These are phyloP conservation scores for Saxophila tyrrhenica DNA, from an alignment of 495 filamentous ascomycete genomes.

Conservation along the genomic window DNA sequence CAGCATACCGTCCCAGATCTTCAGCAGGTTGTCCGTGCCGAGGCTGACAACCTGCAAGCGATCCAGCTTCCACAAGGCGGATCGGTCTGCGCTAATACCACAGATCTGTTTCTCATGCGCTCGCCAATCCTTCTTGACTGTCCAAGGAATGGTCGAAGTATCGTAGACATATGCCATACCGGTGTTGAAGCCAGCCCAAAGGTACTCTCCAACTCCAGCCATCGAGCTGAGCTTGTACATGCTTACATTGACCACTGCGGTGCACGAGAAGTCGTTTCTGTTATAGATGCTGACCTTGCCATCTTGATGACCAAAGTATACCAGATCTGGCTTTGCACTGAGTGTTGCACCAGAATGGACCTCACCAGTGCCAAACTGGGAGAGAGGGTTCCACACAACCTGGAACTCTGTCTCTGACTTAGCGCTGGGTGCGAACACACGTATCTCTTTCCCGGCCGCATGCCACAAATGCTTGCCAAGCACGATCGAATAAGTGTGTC, in stretches of 20 bases:
- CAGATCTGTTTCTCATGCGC: constrained; percentile 76
- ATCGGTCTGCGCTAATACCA: constrained; percentile 62
- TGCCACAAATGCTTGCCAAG: constrained; percentile 76
- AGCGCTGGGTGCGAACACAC: constrained; percentile 65
- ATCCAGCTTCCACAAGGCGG: constrained; percentile 78
- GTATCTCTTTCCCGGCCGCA: constrained; percentile 75
- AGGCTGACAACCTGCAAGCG: constrained; percentile 78
- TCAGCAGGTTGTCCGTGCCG: constrained; percentile 73
- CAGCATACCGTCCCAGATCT: constrained; percentile 86
- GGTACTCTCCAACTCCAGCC: constrained; percentile 65
- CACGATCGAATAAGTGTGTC: constrained; percentile 78
- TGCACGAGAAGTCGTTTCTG: constrained; percentile 55
- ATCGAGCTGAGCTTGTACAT: constrained; percentile 92
- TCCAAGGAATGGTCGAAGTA: constrained; percentile 69
- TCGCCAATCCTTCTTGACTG: constrained; percentile 84
- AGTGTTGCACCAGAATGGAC: constrained; percentile 77
- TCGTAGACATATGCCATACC: constrained; percentile 96
- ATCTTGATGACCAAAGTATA: constrained; percentile 86
- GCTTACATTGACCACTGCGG: constrained; percentile 71
- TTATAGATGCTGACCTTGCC: constrained; percentile 93
- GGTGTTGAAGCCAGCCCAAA: constrained; percentile 92
- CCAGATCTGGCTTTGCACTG: constrained; percentile 60
- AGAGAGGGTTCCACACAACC: constrained; percentile 55
- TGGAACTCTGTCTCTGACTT: constrained; percentile 59
- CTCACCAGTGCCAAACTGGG: constrained; percentile 59